Conservation (phyloP, 1,284 basidiomycete species). For the Gomphus sp. region DNA sequence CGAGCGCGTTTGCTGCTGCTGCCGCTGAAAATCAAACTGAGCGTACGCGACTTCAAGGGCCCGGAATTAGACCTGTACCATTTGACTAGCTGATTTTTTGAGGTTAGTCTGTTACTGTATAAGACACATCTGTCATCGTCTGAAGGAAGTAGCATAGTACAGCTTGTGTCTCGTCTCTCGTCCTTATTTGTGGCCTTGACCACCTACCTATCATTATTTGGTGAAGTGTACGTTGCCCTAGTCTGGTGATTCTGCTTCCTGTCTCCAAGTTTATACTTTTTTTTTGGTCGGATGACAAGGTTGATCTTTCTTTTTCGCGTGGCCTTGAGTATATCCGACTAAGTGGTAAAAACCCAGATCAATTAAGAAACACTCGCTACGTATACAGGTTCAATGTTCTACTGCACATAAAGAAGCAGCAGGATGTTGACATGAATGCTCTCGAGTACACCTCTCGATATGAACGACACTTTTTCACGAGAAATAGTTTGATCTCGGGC, state of each 20-base stretch:
- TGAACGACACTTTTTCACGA: slow-evolving; percentile 61
- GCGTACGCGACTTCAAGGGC: slow-evolving; percentile 35
- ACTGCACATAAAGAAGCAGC: slow-evolving; percentile 44
- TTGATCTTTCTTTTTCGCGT: not conserved
- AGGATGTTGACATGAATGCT: slow-evolving; percentile 66
- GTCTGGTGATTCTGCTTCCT: not conserved
- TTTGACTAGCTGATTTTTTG: slow-evolving; percentile 48
- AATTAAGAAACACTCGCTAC: not conserved
- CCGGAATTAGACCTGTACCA: slow-evolving; percentile 72
- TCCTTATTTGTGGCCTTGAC: not conserved
- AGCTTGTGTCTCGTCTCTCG: not conserved
- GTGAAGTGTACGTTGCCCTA: not conserved
- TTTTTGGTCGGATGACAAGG: not conserved
- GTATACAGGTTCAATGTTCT: not conserved
- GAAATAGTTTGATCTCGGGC: slow-evolving; percentile 40
- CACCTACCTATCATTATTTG: not conserved
- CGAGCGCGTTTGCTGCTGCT: slow-evolving; percentile 76
- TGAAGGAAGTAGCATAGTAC: not conserved
- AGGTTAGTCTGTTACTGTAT: not conserved
- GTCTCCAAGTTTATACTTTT: not conserved
- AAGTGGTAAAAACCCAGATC: not conserved
- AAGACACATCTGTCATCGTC: not conserved
- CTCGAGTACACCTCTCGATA: slow-evolving; percentile 54
- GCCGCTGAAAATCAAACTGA: slow-evolving; percentile 37
- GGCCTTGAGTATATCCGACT: not conserved